Evolutionary conservation across 2,329 filamentous ascomycete species (phyloP).

Genomic region (Nemania abortiva): DNA sequence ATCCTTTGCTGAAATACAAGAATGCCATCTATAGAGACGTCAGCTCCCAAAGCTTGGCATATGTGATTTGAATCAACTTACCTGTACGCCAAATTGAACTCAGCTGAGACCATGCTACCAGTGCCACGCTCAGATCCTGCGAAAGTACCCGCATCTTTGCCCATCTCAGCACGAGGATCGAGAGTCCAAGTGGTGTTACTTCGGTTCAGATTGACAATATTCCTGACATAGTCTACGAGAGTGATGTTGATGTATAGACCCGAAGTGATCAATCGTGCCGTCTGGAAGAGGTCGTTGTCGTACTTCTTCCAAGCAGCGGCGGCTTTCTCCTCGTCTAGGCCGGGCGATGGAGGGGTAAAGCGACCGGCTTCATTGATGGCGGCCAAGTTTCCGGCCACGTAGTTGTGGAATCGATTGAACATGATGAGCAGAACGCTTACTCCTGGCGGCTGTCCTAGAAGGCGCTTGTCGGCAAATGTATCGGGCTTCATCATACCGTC

Average conservation of each 20-base stretch:
- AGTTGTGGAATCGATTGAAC: constrained; percentile 89
- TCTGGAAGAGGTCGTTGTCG: constrained; percentile 84
- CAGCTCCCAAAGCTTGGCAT: not conserved
- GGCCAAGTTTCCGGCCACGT: constrained; percentile 82
- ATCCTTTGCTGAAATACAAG: constrained; percentile 78
- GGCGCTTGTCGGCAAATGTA: constrained; percentile 75
- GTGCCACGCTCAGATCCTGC: constrained; percentile 75
- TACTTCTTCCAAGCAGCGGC: constrained; percentile 72
- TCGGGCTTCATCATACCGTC: constrained; percentile 80
- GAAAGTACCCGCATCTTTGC: constrained; percentile 64
- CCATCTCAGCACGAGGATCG: constrained; percentile 79
- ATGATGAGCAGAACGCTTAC: constrained; percentile 79
- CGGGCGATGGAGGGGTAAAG: constrained; percentile 73
- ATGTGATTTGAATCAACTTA: constrained; percentile 51
- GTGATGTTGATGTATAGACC: constrained; percentile 85
- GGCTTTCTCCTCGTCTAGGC: constrained; percentile 62
- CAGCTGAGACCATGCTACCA: constrained; percentile 85
- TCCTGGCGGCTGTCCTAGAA: constrained; percentile 78
- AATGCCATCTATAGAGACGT: constrained; percentile 69
- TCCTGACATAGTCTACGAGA: constrained; percentile 81
- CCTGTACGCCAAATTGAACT: constrained; percentile 90
- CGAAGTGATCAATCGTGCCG: constrained; percentile 78
- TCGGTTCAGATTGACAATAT: constrained; percentile 79
- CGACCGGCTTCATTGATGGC: constrained; percentile 87
- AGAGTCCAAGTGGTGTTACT: constrained; percentile 84